Base-by-base conservation (phyloP, 805 yeast species). In the Ogataea pini region DNA sequence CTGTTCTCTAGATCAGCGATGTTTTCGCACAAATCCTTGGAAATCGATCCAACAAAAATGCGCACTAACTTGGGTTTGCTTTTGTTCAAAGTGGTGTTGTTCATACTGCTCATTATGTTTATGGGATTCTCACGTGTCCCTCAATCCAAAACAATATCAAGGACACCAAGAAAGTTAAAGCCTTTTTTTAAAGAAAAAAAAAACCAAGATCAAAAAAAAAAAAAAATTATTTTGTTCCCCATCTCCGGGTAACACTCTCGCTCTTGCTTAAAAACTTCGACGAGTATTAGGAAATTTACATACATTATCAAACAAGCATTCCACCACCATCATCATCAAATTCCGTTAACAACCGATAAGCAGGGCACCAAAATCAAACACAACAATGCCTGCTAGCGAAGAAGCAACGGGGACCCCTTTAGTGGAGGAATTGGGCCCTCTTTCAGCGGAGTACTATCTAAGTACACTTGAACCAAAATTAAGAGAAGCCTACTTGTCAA, bases 11-110 rank as follows among this genome's bases (percentile, higher is more conserved):
- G 66, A 38, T 78, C 83, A 0, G 56, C 58, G 0, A 72, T 63
- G 20, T 72, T 70, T 1, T 71, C 69, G 2, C 77, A 75, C 9
- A 88, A 70, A 17, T 70, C 67, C 1, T 72, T 62, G 0, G 94
- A 82, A 29, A 89, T 76, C 47, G 80, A 77, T 7, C 96, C 94
- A 13, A 89, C 80, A 59, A 85, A 86, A 13, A 89, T 44, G 22
- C 67, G 50, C 6, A 33, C 44, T 8, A 36, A 28, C 18, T 33
- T 39, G 7, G 36, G 16, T 3, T 49, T 39, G 36, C 33, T 41
- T 9, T 17, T 22, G 32, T 32, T 27, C 14, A 13, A 9, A 24
- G 27, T 27, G 19, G 16, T 6, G 13, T 17, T 22, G 25, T 22
- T 22, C 7, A 10, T 16, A 18, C 8, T 41, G 13, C 36, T 29